Base-by-base conservation (phyloP, 768 basidiomycete genomes). In the Tephrocybe sp. region DNA sequence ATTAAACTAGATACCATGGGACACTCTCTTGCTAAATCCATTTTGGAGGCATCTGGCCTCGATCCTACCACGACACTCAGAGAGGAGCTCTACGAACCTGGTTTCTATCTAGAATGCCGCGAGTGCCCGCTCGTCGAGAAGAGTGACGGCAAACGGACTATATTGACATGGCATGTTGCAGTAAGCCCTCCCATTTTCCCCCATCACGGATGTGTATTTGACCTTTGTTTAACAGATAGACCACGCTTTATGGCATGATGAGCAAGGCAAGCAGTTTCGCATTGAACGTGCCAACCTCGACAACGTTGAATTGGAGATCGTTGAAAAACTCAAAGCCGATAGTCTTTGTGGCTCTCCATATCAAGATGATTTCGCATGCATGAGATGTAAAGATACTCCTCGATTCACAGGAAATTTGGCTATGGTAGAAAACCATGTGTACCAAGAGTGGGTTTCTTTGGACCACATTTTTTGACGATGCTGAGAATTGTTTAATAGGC, bases 31-130 rank as follows among this genome's bases (percentile, higher is more conserved):
- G 52, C 47, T 11, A 49, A 27, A 27, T 13, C 36, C 9, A 53
- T 53, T 27, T 18, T 53, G 19, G 42, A 53, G 42, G 43, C 47
- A 19, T 49, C 45, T 4, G 52, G 47, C 4, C 18, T 53, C 15
- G 47, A 49, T 37, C 42, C 43, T 27, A 16, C 43, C 7, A n/a
- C 11, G 7, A 47, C 31, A 1, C 37, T 42, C 2, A 33, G 47
- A n/a, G 24, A 41, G 11, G 42, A 49, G 1, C 29, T 49, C 13
- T 30, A 49, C 18, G 4, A 15, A 2, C 39, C 37, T 7, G 22
- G 24, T 3, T 36, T 45, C 18, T 48, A 38, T 33, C 8, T 53
- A 13, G 52, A 53, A 21, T 53, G 52, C 22, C 25, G 29, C 24
- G 6, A 45, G 12, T 53, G 47, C 21, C n/a, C 22, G 25, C 9